Conservation (phyloP, 768 basidiomycete species). For the Gelatoporia subvermispora region DNA sequence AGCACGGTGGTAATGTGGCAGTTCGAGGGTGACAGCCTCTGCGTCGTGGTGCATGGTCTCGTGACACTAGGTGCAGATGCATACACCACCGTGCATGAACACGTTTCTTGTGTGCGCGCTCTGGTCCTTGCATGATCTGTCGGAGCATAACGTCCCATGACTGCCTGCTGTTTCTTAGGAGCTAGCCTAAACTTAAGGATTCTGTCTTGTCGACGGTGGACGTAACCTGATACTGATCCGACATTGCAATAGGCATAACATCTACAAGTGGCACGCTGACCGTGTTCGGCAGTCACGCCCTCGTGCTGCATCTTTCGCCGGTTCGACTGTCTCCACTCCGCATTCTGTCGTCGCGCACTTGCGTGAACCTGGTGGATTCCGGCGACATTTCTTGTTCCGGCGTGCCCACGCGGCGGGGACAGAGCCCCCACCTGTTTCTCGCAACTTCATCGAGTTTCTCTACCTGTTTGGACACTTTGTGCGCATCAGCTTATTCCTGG, state of each 20-base stretch:
- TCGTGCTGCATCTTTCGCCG: constrained; percentile 69
- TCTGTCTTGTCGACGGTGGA: background rate
- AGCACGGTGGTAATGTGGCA: too few species aligned
- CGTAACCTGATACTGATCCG: background rate
- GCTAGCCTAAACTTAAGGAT: too few species aligned
- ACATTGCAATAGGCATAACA: constrained; percentile 56
- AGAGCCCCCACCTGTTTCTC: constrained; percentile 55
- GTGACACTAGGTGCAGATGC: background rate
- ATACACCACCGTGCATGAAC: too few species aligned
- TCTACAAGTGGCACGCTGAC: constrained; percentile 93
- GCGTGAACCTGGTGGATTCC: constrained; percentile 92
- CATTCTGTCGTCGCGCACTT: constrained; percentile 89
- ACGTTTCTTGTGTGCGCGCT: too few species aligned
- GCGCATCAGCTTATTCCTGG: constrained; percentile 28
- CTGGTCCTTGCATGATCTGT: too few species aligned
- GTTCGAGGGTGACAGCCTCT: background rate
- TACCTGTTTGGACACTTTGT: constrained; percentile 96
- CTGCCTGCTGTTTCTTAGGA: too few species aligned
- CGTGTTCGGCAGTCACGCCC: constrained; percentile 57
- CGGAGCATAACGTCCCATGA: too few species aligned
- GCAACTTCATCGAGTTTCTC: constrained; percentile 93
- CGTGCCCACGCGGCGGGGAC: constrained; percentile 62
- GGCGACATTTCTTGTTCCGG: constrained; percentile 79
- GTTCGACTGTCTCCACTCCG: constrained; percentile 41
- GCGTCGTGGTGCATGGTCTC: background rate